phyloP scores from a whole-genome alignment of 352 stramenopile genomes.

The Globisporangium paddicum region DNA sequence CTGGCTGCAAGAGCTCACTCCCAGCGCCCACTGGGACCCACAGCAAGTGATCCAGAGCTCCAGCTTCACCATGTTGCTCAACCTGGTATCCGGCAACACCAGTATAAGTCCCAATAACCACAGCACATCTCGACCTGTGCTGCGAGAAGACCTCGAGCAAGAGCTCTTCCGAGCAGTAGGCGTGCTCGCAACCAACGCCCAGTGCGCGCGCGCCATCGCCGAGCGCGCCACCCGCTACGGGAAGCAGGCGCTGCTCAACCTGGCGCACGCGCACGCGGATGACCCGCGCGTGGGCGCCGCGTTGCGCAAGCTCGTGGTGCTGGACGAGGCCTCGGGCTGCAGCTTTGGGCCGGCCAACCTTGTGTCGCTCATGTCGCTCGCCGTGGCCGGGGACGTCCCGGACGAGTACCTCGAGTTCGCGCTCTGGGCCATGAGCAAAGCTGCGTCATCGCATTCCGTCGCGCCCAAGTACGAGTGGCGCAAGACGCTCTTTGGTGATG shows the following conservation, averaged over 20 bases:
- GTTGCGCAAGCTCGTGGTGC: conserved; percentile 40
- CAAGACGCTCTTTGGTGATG: conserved; percentile 58
- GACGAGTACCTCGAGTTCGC: conserved; percentile 66
- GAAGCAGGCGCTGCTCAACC: conserved; percentile 61
- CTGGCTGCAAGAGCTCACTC: conserved; percentile 43
- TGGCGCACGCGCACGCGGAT: conserved; percentile 43
- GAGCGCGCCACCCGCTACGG: conserved; percentile 61
- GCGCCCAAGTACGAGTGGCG: conserved; percentile 46
- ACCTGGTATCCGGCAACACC: conserved; percentile 36
- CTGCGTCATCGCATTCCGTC: conserved; percentile 28
- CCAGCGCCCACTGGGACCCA: conserved; percentile 31
- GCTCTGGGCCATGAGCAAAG: conserved; percentile 56
- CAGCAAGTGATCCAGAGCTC: conserved; percentile 44
- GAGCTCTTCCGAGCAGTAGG: conserved; percentile 49
- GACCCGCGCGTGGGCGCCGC: conserved; percentile 55
- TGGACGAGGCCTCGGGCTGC: conserved; percentile 29
- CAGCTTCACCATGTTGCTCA: conserved; percentile 62
- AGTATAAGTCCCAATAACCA: conserved; percentile 7
- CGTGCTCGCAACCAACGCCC: conserved; percentile 38
- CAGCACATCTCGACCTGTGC: conserved; percentile 18
- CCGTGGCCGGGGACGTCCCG: conserved; percentile 46
- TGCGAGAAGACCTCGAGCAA: conserved; percentile 32
- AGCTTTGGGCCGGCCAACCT: conserved; percentile 65
- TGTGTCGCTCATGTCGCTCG: conserved; percentile 56
- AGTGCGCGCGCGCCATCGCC: conserved; percentile 53